These are phyloP conservation scores for Chaetomiaceae sp. DNA, from an alignment of 2,329 filamentous ascomycete species.

Conservation along the genomic window DNA sequence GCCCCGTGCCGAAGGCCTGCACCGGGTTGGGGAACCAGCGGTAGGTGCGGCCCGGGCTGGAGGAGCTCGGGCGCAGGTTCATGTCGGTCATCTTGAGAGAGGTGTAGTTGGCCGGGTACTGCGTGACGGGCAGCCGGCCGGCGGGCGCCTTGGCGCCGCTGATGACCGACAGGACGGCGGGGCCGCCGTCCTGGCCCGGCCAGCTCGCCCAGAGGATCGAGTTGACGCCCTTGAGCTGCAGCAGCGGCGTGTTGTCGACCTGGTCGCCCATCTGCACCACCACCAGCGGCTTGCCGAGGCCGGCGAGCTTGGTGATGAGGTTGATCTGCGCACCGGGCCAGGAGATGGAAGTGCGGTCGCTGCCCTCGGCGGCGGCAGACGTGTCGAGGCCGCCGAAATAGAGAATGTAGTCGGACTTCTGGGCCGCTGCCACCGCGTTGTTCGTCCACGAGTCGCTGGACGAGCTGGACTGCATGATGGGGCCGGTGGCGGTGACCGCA, in stretches of 20 bases:
- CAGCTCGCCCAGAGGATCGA: conserved; percentile 53
- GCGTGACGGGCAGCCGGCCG: conserved; percentile 49
- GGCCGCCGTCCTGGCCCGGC: conserved; percentile 54
- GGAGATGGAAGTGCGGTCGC: conserved; percentile 43
- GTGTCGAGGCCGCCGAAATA: conserved; percentile 53
- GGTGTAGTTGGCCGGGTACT: conserved; percentile 47
- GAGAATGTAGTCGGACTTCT: conserved; percentile 44
- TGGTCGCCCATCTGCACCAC: conserved; percentile 46
- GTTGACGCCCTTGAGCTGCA: conserved; percentile 41
- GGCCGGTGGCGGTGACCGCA: conserved; percentile 23
- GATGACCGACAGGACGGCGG: conserved; percentile 48
- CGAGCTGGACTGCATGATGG: conserved; percentile 26
- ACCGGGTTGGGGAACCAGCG: conserved; percentile 38
- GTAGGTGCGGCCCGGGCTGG: conserved; percentile 36
- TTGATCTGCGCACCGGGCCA: conserved; percentile 49
- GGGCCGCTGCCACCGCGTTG: conserved; percentile 34
- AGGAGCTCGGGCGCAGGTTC: conserved; percentile 38
- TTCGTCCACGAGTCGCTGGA: conserved; percentile 27
- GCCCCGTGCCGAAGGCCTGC: conserved; percentile 27
- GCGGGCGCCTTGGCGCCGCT: conserved; percentile 45
- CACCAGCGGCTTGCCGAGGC: conserved; percentile 40
- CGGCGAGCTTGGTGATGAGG: conserved; percentile 41
- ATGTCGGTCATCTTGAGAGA: conserved; percentile 41
- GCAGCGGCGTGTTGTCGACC: conserved; percentile 45
- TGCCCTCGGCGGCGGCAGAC: conserved; percentile 44